Conservation (phyloP, 2,329 filamentous ascomycete genomes). For the Rutstroemia sp. region DNA sequence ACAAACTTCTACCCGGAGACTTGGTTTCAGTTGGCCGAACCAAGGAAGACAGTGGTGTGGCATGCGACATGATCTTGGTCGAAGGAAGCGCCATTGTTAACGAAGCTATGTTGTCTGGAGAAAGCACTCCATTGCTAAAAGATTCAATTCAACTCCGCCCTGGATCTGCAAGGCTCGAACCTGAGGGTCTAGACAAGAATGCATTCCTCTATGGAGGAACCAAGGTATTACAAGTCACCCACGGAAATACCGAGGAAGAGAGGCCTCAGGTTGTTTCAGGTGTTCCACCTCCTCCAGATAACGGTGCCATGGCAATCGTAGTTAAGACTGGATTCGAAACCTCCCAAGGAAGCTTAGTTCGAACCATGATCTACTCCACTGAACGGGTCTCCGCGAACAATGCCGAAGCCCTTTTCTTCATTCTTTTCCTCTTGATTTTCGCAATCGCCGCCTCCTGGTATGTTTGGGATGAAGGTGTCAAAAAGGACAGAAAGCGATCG, state of each 20-base stretch:
- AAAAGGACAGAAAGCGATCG: conserved; percentile 89
- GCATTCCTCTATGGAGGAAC: conserved; percentile 94
- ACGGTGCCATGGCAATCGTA: conserved; percentile 87
- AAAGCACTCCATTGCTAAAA: conserved; percentile 94
- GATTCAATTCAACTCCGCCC: conserved; percentile 91
- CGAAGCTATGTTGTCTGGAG: conserved; percentile 97
- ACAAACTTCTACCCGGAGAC: conserved; percentile 88
- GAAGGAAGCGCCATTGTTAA: conserved; percentile 97
- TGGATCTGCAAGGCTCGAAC: conserved; percentile 69
- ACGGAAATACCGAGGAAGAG: conserved; percentile 72
- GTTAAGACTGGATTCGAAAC: conserved; percentile 98
- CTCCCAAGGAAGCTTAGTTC: conserved; percentile 92
- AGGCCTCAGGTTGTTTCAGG: conserved; percentile 65
- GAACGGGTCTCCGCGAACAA: conserved; percentile 99
- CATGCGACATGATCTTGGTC: conserved; percentile 92
- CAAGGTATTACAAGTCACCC: conserved; percentile 92
- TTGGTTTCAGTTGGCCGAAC: conserved; percentile 87
- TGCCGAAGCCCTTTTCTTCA: conserved; percentile 91
- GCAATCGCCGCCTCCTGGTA: conserved; percentile 98
- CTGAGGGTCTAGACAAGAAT: conserved; percentile 93
- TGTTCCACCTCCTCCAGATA: conserved; percentile 79
- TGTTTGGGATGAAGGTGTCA: conserved; percentile 95
- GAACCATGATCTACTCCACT: conserved; percentile 99
- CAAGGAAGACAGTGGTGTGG: conserved; percentile 94
- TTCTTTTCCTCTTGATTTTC: conserved; percentile 92